Evolutionary conservation across 78 protist genomes (phyloP).

Genomic region (Polysphondylium violaceum): DNA sequence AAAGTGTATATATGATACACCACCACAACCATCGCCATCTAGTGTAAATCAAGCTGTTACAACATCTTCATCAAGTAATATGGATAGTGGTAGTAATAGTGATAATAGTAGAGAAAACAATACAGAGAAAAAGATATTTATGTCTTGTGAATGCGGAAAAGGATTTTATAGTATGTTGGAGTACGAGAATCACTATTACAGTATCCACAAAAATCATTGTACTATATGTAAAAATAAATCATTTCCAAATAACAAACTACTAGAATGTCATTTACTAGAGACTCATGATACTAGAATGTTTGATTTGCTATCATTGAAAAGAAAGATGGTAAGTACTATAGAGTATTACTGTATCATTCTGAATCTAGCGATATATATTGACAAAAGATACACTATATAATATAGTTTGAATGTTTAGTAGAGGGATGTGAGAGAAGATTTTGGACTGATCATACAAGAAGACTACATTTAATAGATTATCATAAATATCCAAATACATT

Average conservation of each 20-base stretch:
- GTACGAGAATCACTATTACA: conserved; percentile 29
- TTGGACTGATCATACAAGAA: conserved; percentile 14
- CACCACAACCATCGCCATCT: neutral
- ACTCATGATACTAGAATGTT: conserved; percentile 23
- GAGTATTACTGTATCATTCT: neutral
- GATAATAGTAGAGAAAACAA: neutral
- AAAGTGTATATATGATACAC: neutral
- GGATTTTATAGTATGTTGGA: conserved; percentile 14
- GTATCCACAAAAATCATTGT: conserved; percentile 24
- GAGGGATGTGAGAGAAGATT: conserved; percentile 26
- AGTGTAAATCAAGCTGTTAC: neutral
- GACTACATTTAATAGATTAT: conserved; percentile 21
- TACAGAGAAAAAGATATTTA: neutral
- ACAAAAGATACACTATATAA: neutral
- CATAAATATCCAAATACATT: conserved; percentile 33
- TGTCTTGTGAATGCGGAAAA: neutral
- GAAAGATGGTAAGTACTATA: conserved; percentile 6
- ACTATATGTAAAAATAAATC: conserved; percentile 20
- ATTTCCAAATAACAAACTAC: conserved; percentile 18
- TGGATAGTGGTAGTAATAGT: neutral
- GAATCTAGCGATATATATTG: neutral
- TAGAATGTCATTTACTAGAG: conserved; percentile 25
- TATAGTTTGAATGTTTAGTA: conserved; percentile 34
- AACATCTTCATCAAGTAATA: neutral
- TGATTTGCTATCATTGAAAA: conserved; percentile 19